Conservation (phyloP, 371 early-diverging fungal species). For the Dentiscutata heterogama region DNA sequence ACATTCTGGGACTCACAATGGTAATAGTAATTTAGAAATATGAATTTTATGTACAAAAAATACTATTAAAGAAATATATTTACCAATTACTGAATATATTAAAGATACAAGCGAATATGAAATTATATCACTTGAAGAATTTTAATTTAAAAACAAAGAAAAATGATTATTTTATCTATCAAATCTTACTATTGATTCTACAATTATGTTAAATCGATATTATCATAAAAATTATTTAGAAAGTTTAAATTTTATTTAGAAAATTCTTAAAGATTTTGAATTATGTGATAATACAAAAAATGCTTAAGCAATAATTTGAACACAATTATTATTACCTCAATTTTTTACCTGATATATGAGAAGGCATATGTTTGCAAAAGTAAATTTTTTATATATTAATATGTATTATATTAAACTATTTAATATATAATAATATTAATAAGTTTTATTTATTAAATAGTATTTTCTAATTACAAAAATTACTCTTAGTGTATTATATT, state of each 20-base stretch:
- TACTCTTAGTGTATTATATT: not conserved
- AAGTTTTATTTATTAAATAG: not conserved
- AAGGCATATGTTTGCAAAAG: not conserved
- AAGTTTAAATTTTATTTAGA: constrained; percentile 13
- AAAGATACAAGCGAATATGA: not conserved
- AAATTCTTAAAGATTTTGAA: not conserved
- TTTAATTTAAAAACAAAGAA: not conserved
- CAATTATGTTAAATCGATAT: not conserved
- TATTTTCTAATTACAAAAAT: not conserved
- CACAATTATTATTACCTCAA: not conserved
- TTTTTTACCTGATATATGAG: not conserved
- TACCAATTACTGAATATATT: not conserved
- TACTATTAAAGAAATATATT: not conserved
- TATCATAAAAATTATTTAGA: constrained; percentile 9
- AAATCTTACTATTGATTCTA: not conserved
- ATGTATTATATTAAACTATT: too few species aligned
- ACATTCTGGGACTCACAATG: too few species aligned
- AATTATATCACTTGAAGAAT: not conserved
- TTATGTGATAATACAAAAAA: not conserved
- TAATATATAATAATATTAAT: too few species aligned
- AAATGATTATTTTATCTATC: not conserved
- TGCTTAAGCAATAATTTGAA: not conserved
- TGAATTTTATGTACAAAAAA: not conserved
- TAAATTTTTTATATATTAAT: too few species aligned
- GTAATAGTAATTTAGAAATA: not conserved